Conservation (phyloP, 352 stramenopile genomes). For the Aphanomyces astaci region DNA sequence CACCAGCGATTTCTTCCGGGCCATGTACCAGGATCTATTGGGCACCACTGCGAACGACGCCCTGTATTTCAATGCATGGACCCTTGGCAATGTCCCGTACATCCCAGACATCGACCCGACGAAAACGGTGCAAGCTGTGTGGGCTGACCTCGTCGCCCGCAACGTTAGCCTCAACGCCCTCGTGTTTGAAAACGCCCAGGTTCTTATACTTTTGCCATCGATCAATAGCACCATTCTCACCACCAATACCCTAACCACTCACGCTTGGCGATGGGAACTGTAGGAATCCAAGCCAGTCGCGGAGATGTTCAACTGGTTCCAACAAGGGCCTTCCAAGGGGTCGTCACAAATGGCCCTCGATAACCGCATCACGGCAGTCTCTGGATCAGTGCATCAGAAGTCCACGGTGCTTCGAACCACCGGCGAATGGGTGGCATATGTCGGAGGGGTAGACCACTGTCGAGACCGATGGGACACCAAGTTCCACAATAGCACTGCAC, state of each 20-base stretch:
- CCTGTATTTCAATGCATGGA: slow-evolving; percentile 26
- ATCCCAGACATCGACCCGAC: slow-evolving; percentile 16
- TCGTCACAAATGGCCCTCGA: neutral
- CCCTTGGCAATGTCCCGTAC: slow-evolving; percentile 26
- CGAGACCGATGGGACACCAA: slow-evolving; percentile 56
- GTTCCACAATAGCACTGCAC: slow-evolving; percentile 34
- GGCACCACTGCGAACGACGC: slow-evolving; percentile 21
- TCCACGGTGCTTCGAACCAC: slow-evolving; percentile 15
- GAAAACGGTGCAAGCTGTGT: slow-evolving; percentile 11
- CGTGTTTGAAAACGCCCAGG: neutral
- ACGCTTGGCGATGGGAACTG: neutral
- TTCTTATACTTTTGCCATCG: too few species aligned
- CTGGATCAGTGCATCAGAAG: slow-evolving; percentile 29
- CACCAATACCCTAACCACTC: neutral
- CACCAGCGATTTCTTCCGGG: neutral
- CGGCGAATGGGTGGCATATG: slow-evolving; percentile 34
- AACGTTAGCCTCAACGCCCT: neutral
- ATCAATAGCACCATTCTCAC: too few species aligned
- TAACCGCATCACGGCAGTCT: neutral
- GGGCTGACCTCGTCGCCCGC: slow-evolving; percentile 19
- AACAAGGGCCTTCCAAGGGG: neutral
- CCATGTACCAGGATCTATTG: slow-evolving; percentile 19
- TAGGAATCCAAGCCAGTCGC: neutral
- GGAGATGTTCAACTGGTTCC: slow-evolving; percentile 13
- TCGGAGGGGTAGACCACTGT: slow-evolving; percentile 45